Conservation (phyloP, 179 eudicot species). For the Vitellaria paradoxa region DNA sequence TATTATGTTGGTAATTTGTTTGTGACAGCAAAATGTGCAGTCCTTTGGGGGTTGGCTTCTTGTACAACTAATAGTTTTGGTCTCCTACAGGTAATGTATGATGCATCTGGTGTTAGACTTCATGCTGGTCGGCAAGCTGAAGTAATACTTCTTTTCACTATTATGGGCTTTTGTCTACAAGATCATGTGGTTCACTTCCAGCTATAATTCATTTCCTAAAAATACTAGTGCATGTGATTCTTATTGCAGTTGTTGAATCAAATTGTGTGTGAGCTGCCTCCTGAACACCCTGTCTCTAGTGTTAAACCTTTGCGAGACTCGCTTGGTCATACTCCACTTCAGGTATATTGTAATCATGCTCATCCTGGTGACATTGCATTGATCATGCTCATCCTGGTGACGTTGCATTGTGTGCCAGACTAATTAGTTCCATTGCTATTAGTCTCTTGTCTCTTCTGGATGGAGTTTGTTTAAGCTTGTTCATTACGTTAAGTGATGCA, state of each 20-base stretch:
- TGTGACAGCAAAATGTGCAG: not conserved
- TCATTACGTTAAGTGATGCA: not conserved
- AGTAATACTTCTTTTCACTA: conserved; percentile 33
- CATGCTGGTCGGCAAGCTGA: conserved; percentile 97
- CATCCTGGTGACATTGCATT: not conserved
- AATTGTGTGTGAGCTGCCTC: conserved; percentile 87
- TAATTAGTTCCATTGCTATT: conserved; percentile 10
- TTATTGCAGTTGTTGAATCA: conserved; percentile 71
- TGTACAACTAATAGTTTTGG: not conserved
- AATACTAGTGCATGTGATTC: not conserved
- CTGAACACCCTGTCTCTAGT: conserved; percentile 78
- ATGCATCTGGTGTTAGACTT: conserved; percentile 81
- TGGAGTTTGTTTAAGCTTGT: not conserved
- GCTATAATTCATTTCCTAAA: not conserved
- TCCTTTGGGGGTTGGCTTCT: not conserved
- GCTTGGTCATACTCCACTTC: conserved; percentile 88
- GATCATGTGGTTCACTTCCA: not conserved
- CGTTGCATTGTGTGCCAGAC: not conserved
- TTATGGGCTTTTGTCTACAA: not conserved
- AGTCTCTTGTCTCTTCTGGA: not conserved
- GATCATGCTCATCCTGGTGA: not conserved
- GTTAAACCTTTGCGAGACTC: conserved; percentile 80
- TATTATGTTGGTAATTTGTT: not conserved
- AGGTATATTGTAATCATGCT: conserved; percentile 38
- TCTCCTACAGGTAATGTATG: conserved; percentile 74